Evolutionary conservation across 2,329 filamentous ascomycete genomes (phyloP), one percentile per base, ranked within the genome.

Genomic region (Endoconidiophora polonica): DNA sequence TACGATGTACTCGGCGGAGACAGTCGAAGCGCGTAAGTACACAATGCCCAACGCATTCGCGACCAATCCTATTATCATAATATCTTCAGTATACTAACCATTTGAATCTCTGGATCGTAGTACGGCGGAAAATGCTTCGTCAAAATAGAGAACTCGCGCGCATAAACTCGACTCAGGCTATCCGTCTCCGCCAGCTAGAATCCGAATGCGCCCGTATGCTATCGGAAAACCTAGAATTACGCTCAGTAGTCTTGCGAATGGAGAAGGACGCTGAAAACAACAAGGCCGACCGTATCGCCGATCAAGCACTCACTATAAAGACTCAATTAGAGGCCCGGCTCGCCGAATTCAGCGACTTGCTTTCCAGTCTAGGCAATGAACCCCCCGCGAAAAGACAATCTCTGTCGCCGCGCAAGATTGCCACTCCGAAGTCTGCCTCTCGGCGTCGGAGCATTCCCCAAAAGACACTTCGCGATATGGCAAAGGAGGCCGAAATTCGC

Each of bases 131-230:
- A 61, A 86, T 88, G 60, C 69, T 88, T 58, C 76, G 85, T 49
- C 86, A 91, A 62, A 93, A 93, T 62, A 76, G 83, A 64, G 85
- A 91, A 59, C 81, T 91, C 55, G 84, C 84, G 55, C 79, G 80
- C 61, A 77, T 74, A 58, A 91, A 93, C 65, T 86, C 84, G 22
- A 73, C 75, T 46, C 83, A 88, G 62, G 83, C 82, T 29, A 70
- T 86, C 29, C 80, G 81, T 56, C 88, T 91, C 58, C 79, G 84
- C 54, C 76, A 72, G 55, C 72, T 91, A 52, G 84, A 90, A 60
- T 77, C 79, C 60, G 83, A 93, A 63, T 79, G 77, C 55, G 78
- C 81, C 39, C 77, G 79, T 45, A 73, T 88, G 55, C 69, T 88
- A 22, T 78, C 81, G n/a, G 83, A 91, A 57, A 91, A 91, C 60